Conservation (phyloP, 805 yeast species). For the Metschnikowia dekortorum region DNA sequence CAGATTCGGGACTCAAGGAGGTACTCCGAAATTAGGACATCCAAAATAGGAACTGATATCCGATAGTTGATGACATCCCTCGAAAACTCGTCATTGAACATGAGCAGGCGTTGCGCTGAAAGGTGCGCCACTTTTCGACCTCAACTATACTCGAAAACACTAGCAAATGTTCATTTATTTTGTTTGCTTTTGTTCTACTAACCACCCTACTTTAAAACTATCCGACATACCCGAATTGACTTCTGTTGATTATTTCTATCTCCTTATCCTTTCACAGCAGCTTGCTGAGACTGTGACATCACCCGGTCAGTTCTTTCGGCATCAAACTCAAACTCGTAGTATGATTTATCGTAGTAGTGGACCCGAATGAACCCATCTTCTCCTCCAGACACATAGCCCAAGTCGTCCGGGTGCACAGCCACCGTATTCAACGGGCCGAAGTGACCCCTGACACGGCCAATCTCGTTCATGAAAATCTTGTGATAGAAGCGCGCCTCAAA, state of each 20-base stretch:
- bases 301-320: slow-evolving; percentile 68
- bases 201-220: no score
- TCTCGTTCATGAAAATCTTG: slow-evolving; percentile 90
- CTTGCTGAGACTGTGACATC: slow-evolving; percentile 21
- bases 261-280: background rate
- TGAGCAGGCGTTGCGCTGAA: no score
- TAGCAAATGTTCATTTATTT: no score
- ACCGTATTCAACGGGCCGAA: slow-evolving; percentile 96
- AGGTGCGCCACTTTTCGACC: no score
- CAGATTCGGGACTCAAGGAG: no score
- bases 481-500: slow-evolving; percentile 96
- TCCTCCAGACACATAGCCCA: slow-evolving; percentile 93
- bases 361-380: slow-evolving; percentile 97
- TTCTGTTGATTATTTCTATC: background rate
- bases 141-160: no score
- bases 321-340: slow-evolving; percentile 89
- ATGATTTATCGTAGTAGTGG: slow-evolving; percentile 88
- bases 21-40: no score
- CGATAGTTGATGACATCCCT: no score
- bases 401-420: slow-evolving; percentile 92
- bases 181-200: no score
- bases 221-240: no score
- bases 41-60: no score
- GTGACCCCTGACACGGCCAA: slow-evolving; percentile 97
- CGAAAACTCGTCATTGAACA: no score